Base-by-base conservation (phyloP, 805 yeast species). In the Hanseniaspora thailandica region DNA sequence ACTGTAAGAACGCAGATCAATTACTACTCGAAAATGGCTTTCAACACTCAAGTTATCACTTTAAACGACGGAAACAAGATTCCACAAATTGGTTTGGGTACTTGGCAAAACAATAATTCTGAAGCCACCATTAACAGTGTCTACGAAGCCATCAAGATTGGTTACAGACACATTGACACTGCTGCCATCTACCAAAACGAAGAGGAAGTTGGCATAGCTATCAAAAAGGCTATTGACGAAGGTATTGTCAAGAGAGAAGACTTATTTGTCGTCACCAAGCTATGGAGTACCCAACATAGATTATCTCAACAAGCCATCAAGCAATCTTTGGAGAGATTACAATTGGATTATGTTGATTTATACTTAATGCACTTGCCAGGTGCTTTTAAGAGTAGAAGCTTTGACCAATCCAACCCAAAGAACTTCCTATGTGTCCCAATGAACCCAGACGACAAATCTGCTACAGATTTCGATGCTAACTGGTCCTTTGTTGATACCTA, bases 301-400 rank as follows among this genome's bases (percentile, higher is more conserved):
- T 58, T 77, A 80, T 61, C 95, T 83, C 57, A 76, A 62, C 61
- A 66, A 56, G 86, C 88, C 34, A 70, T 85, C 61, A 69, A 79
- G 62, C 77, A 74, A 61, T 82, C 86, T 35, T 73, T 87, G 61
- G 61, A 67, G 23, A 95, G 86, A 67, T 72, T 88, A 72, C 73
- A 77, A 15, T 71, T 86, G 59, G 95, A 84, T 45, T 87, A 87
- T 71, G 60, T 87, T 57, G 96, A 87, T 69, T 70, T 87, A 60
- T 87, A 79, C 73, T 82, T 84, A 69, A 85, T 87, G 64, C 96
- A 87, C 67, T 87, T 86, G 81, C 96, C 96, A 62, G 76, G 86
- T 68, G 85, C 96, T 20, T 82, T 81, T 70, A 82, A 82, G 64
- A 66, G 72, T 43, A 72, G 68, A 60, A 69, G 66, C 25, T 68